Base-by-base conservation (phyloP, 495 filamentous ascomycete genomes). In the Opeltia flavorubescens region DNA sequence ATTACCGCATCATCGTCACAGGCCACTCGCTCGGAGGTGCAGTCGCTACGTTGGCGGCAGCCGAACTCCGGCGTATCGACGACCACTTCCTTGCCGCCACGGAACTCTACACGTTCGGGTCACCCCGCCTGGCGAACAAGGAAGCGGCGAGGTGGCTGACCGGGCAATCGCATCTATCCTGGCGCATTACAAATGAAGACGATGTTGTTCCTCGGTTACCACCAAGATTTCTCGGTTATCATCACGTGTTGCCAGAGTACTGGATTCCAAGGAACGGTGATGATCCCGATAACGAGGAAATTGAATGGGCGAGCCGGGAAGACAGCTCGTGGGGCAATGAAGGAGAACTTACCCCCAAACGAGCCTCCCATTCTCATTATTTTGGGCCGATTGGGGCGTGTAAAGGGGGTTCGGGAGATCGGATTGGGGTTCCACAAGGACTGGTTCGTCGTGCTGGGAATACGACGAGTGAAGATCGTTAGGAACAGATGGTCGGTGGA, bases 21-120 rank as follows among this genome's bases (percentile, higher is more conserved):
- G 82, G 82, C 20, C 81, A 86, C 63, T 81, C 76, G 25, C 68
- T 84, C 13, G 83, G 83, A 17, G 83, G 55, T 27, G 80, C 81
- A 3, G 49, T 84, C 18, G 77, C 72, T 20, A 74, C 70, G 0
- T 46, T 87, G 1, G 77, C 70, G 0, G 76, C 75, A 0, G 72
- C 65, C 12, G 67, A 70, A 43, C 58, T 83, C 44, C 70, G 77
- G 4, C 70, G 67, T 35, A 53, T 58, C n/a, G 72, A 74, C 3
- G 27, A 65, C 26, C 21, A 31, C 9, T 15, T 36, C 20, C 29
- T 8, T 5, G 34, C 41, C 34, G 9, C 1, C 2, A 43, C 25
- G 15, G 47, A 53, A 26, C 43, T 53, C 15, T 83, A 80, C 60
- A 78, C 73, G 11, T 85, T 71, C 59, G 83, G 79, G 51, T 65